Conservation (phyloP, 2,329 filamentous ascomycete species). For the Penicillium occitanis region DNA sequence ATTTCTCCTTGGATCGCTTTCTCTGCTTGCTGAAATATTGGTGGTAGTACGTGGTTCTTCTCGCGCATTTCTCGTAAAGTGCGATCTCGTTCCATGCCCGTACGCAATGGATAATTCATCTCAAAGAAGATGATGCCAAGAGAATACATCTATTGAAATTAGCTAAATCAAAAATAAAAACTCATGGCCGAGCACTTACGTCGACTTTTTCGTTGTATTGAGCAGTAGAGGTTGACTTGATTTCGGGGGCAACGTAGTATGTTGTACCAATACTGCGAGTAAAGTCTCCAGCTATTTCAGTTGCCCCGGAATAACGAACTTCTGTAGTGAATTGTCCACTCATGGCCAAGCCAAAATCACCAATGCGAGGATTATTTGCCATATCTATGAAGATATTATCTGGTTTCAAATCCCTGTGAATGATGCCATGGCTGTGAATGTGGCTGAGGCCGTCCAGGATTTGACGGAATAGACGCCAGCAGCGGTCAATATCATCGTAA, state of each 20-base stretch:
- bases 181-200: constrained; percentile 48
- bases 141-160: constrained; percentile 73
- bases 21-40: constrained; percentile 69
- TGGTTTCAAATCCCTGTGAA: constrained; percentile 93
- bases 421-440: constrained; percentile 86
- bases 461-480: constrained; percentile 89
- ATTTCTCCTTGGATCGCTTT: constrained; percentile 71
- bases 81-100: constrained; percentile 62
- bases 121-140: constrained; percentile 97
- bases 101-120: constrained; percentile 72
- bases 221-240: constrained; percentile 70
- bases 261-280: constrained; percentile 69
- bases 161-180: constrained; percentile 13
- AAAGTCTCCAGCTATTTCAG: constrained; percentile 40
- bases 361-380: constrained; percentile 87
- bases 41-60: constrained; percentile 66
- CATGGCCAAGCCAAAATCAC: constrained; percentile 92
- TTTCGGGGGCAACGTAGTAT: constrained; percentile 90
- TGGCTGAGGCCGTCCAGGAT: constrained; percentile 86
- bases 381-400: constrained; percentile 97
- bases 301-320: constrained; percentile 38
- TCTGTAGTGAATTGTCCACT: constrained; percentile 64
- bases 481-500: constrained; percentile 70
- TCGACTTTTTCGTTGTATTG: constrained; percentile 93
- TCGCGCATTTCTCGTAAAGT: constrained; percentile 69